Conservation (phyloP, 2,329 filamentous ascomycete genomes). For the Aureobasidium musti region DNA sequence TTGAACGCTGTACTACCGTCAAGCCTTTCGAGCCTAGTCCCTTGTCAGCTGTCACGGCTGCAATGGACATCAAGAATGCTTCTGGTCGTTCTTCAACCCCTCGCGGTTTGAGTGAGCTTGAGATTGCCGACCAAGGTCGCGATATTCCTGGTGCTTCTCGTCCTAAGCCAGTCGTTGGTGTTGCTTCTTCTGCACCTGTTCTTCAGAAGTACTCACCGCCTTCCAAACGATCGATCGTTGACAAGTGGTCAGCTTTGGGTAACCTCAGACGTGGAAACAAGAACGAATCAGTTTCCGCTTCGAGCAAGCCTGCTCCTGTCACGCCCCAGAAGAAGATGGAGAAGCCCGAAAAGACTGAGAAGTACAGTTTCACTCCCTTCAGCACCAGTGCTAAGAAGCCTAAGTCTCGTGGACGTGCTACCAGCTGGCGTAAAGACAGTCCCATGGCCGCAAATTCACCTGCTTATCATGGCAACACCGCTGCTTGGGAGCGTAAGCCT, state of each 20-base stretch:
- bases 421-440: slow-evolving; percentile 40
- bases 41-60: slow-evolving; percentile 31
- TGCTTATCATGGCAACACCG: slow-evolving; percentile 40
- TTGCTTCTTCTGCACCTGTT: slow-evolving; percentile 40
- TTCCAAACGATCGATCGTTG: slow-evolving; percentile 64
- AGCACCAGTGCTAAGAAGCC: slow-evolving; percentile 41
- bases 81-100: slow-evolving; percentile 52
- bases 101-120: slow-evolving; percentile 57
- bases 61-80: slow-evolving; percentile 49
- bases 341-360: slow-evolving; percentile 38
- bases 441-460: slow-evolving; percentile 37
- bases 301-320: slow-evolving; percentile 38
- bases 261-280: slow-evolving; percentile 73
- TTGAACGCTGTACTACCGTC: slow-evolving; percentile 44
- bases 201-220: slow-evolving; percentile 62
- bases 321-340: slow-evolving; percentile 37
- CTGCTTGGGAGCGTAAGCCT: slow-evolving; percentile 40
- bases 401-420: slow-evolving; percentile 38
- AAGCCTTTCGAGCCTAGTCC: slow-evolving; percentile 61
- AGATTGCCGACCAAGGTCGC: slow-evolving; percentile 53
- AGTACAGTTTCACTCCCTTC: slow-evolving; percentile 39
- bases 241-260: slow-evolving; percentile 89
- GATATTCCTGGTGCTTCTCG: slow-evolving; percentile 31
- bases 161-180: slow-evolving; percentile 38
- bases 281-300: slow-evolving; percentile 45